Conservation (phyloP, 2,329 filamentous ascomycete species). For the Macrophomina pseudophaseolina region DNA sequence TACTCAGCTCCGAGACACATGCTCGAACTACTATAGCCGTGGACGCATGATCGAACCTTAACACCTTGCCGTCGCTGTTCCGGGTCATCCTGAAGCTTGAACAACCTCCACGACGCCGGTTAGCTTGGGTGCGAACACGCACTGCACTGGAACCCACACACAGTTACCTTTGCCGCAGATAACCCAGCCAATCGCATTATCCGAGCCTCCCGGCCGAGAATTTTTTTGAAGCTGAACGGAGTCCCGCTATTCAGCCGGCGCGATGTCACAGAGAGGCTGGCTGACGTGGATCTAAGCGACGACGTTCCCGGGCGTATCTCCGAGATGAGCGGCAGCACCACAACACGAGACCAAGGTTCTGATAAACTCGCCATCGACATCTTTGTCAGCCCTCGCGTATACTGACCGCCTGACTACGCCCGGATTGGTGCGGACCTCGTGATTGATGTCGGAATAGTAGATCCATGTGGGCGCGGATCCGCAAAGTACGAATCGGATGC, state of each 20-base stretch:
- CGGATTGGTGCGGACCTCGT: background rate
- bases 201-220: background rate
- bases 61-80: background rate
- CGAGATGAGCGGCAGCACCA: background rate
- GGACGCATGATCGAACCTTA: background rate
- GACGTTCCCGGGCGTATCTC: background rate
- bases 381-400: background rate
- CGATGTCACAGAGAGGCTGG: background rate
- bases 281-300: background rate
- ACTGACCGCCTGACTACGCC: background rate
- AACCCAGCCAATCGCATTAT: background rate
- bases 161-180: background rate
- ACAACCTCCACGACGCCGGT: too few species aligned
- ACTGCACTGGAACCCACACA: background rate
- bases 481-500: background rate
- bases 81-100: background rate
- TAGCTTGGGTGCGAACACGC: background rate
- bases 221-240: background rate
- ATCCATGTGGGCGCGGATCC: background rate
- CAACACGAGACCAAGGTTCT: background rate
- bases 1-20: too few species aligned
- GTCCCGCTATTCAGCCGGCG: background rate
- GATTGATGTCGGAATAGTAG: background rate
- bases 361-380: background rate
- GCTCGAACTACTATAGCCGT: too few species aligned